These are phyloP conservation scores for Clarireedia paspali DNA, from an alignment of 2,329 filamentous ascomycete species.

Conservation along the genomic window DNA sequence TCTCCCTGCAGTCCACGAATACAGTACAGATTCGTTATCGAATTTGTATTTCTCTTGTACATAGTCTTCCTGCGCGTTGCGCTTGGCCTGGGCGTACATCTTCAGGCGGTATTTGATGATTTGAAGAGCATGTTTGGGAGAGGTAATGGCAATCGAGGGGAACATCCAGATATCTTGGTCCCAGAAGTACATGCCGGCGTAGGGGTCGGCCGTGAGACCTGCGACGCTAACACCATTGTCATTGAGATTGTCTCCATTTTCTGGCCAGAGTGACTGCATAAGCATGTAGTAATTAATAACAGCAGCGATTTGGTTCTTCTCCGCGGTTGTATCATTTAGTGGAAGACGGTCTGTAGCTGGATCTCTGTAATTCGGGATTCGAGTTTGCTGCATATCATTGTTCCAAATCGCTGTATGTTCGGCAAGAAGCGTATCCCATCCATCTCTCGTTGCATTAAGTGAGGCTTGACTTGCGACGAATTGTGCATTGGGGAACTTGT, in stretches of 20 bases:
- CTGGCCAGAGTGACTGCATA: conserved; percentile 36
- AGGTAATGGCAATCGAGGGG: conserved; percentile 51
- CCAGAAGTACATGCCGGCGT: conserved; percentile 43
- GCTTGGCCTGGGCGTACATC: conserved; percentile 32
- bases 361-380: conserved; percentile 42
- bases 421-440: conserved; percentile 7
- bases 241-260: conserved; percentile 42
- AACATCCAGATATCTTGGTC: conserved; percentile 23
- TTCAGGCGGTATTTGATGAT: conserved; percentile 55
- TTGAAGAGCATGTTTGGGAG: conserved; percentile 52
- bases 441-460: conserved; percentile 29
- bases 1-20: conserved; percentile 16
- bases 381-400: conserved; percentile 25
- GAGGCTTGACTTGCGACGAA: conserved; percentile 33
- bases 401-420: conserved; percentile 14
- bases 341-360: conserved; percentile 43
- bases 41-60: conserved; percentile 13
- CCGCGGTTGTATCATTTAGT: neutral
- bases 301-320: conserved; percentile 37
- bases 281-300: conserved; percentile 42
- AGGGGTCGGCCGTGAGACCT: conserved; percentile 55
- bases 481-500: conserved; percentile 49
- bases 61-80: conserved; percentile 15
- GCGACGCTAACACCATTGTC: conserved; percentile 55
- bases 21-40: conserved; percentile 9